Evolutionary conservation across 208 protist genomes (phyloP), one percentile per base, ranked within the genome.

Genomic region (Vickermania ingenoplastis): DNA sequence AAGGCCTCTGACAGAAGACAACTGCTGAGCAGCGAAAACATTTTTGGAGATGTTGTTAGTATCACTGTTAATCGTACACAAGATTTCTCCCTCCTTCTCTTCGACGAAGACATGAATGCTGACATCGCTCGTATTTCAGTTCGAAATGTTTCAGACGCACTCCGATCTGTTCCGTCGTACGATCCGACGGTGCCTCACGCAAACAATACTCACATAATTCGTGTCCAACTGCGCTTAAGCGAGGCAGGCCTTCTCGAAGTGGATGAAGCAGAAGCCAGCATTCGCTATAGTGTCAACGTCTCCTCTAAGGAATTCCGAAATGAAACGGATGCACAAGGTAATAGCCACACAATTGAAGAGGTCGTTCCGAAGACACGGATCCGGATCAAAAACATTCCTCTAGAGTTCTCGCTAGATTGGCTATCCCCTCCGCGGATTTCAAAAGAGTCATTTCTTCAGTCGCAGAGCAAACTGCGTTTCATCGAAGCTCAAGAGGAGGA

Each of bases 161-260:
- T 94, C 0, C 64, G 79, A 4, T 63, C 56, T 1, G 27, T 90
- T 31, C 59, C 63, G 0, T 71, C 67, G 27, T 73, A 82, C 51
- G 59, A 57, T 14, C 74, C 83, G 26, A 13, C 28, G 17, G 27
- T 91, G 54, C 25, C 60, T 5, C 80, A 94, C 57, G 65, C 74
- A 24, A 92, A 92, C 57, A 88, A 90, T 48, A 86, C 59, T 25
- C 88, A 95, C 66, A 77, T 87, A 63, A 58, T 95, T 45, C 82
- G 84, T 24, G 36, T 95, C 60, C 80, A 95, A 60, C 24, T 92
- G 7, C 41, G 59, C 1, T 56, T 91, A 28, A 91, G 77, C 54
- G 84, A 92, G 41, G 72, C 74, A 26, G 88, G 83, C 1, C 69
- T 95, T 26, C 31, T 89, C 50, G 73, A 89, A 17, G 57, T 91